Conservation (phyloP, 2,329 filamentous ascomycete genomes). For the Ophiosphaerella narmari region DNA sequence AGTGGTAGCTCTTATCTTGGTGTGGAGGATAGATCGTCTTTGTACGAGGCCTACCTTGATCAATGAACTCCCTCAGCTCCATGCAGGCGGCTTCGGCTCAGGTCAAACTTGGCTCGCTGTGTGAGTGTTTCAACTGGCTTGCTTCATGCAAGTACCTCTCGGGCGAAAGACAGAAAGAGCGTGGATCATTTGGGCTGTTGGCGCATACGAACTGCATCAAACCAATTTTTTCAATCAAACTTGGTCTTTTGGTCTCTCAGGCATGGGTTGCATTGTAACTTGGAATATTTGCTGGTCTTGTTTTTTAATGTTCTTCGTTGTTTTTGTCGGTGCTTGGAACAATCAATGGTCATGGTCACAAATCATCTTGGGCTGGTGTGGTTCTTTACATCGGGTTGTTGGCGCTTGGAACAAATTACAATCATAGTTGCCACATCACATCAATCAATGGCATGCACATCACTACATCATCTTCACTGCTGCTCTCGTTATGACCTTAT, state of each 20-base stretch:
- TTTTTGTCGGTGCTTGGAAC: no score
- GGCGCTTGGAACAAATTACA: no score
- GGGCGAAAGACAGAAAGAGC: slow-evolving; percentile 7
- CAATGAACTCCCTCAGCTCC: not conserved
- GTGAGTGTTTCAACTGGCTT: not conserved
- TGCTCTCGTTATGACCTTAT: not conserved
- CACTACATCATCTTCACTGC: not conserved
- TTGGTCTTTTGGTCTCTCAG: not conserved
- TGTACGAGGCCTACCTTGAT: slow-evolving; percentile 1
- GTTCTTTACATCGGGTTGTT: no score
- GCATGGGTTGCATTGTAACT: not conserved
- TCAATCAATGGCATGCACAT: not conserved
- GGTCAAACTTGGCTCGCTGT: slow-evolving; percentile 2
- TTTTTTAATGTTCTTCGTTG: no score
- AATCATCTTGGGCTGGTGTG: no score
- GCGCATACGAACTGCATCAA: not conserved
- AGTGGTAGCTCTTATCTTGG: not conserved
- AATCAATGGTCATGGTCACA: no score
- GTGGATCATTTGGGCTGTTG: slow-evolving; percentile 3
- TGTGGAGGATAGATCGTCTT: slow-evolving; percentile 3
- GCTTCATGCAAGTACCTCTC: not conserved
- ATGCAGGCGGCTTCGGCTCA: slow-evolving; percentile 5
- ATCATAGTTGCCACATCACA: no score
- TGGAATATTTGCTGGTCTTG: not conserved
- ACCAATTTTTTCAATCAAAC: not conserved